A percentile compares a stretch with the other conserved stretches of the same genome.
These are phyloP conservation scores for Sporothrix globosa DNA, from an alignment of 2,329 filamentous ascomycete genomes.

Conservation along the genomic window DNA sequence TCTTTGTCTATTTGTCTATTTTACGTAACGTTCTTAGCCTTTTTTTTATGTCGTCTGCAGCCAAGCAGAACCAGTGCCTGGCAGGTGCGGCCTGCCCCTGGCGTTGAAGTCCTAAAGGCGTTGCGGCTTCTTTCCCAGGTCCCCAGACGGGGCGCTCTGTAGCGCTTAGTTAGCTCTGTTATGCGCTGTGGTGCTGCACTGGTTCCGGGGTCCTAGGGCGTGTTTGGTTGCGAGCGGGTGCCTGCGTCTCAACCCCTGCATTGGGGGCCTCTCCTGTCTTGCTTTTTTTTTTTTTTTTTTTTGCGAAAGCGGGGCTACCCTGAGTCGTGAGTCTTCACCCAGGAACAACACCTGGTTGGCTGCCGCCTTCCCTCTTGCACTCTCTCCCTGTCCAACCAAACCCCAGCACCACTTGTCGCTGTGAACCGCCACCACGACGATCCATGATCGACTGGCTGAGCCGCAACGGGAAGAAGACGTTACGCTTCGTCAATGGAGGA, in stretches of 20 bases:
- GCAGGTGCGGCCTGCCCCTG: conserved; percentile 17
- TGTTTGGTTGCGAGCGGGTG: conserved; percentile 37
- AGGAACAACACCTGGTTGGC: conserved; percentile 13
- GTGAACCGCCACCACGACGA: not conserved
- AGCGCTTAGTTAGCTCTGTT: conserved; percentile 3
- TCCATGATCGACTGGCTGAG: conserved; percentile 20
- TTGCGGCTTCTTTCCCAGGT: conserved; percentile 10
- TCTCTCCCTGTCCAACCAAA: conserved; percentile 15
- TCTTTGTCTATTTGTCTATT: not conserved
- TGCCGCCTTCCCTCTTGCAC: not conserved
- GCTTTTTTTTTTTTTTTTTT: too few relatives aligned
- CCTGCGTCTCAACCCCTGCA: conserved; percentile 30
- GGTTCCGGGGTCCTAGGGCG: not conserved
- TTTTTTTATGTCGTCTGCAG: not conserved
- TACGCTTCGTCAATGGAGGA: not conserved
- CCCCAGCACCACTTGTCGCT: not conserved
- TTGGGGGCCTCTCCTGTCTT: conserved; percentile 27
- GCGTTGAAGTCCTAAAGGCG: not conserved
- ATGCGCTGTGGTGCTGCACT: conserved; percentile 15
- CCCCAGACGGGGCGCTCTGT: not conserved
- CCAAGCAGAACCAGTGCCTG: conserved; percentile 23
- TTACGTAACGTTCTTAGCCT: not conserved
- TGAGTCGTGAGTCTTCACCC: not conserved
- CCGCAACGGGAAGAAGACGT: conserved; percentile 7
- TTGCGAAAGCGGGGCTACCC: not conserved